phyloP scores from a whole-genome alignment of 2,329 filamentous ascomycete species.

The Talaromyces sp. region DNA sequence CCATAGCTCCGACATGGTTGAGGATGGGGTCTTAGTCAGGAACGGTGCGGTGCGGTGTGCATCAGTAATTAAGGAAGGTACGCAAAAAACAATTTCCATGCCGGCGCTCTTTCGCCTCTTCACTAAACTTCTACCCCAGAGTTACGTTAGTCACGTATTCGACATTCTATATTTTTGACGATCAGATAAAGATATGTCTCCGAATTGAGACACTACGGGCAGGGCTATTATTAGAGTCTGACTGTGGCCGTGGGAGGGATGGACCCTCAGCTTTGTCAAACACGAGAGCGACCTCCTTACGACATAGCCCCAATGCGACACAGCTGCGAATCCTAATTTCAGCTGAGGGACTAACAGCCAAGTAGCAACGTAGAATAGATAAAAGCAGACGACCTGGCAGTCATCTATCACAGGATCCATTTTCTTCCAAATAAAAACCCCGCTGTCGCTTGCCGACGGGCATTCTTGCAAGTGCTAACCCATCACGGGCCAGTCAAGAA shows the following conservation, averaged over 20 bases:
- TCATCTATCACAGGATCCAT: neutral
- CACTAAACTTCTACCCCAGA: neutral
- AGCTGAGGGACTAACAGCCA: neutral
- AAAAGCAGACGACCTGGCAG: neutral
- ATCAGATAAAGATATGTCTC: neutral
- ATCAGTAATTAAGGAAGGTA: neutral
- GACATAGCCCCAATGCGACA: slow-evolving; percentile 1
- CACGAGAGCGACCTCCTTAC: neutral
- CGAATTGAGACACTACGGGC: neutral
- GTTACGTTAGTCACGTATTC: neutral
- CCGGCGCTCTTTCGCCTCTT: neutral
- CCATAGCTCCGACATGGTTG: slow-evolving; percentile 27
- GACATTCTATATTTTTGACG: neutral
- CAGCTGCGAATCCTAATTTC: neutral
- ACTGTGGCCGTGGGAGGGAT: neutral
- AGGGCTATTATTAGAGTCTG: neutral
- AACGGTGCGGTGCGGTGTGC: neutral
- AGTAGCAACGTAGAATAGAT: neutral
- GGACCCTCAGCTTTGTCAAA: neutral
- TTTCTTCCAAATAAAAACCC: neutral
- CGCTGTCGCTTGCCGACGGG: neutral
- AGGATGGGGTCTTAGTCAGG: neutral
- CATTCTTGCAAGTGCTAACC: neutral
- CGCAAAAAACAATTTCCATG: slow-evolving; percentile 12
- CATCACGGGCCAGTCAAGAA: neutral